Base-by-base conservation (phyloP, 352 stramenopile species). In the Globisporangium nodosum region DNA sequence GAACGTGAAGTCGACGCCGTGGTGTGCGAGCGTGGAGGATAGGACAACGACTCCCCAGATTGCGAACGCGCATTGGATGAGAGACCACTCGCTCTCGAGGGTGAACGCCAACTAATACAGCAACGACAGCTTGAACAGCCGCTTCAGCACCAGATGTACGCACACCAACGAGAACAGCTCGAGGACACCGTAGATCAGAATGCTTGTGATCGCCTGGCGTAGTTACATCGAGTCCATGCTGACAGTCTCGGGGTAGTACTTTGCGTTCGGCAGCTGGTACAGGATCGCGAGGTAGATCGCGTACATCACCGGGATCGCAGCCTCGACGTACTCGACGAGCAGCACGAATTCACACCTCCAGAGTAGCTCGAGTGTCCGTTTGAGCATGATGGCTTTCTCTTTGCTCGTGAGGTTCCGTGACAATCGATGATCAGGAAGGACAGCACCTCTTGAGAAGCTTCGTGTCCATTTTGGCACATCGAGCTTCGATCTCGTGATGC, bases 291-390 rank as follows among this genome's bases (percentile, higher is more conserved):
- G 20, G 12, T 58, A 63, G 2, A 52, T 8, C 0, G 40, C 30
- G 40, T 52, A 58, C 13, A 63, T 4, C 21, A 56, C n/a, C 16
- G 57, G 57, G 21, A 63, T 50, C 8, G 27, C 49, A 3, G 24
- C 37, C 13, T 62, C 56, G n/a, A 61, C 35, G 46, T 55, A 61
- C 31, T 61, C 54, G 15, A 64, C 52, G 13, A 64, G 46, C 5
- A 64, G 39, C 21, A 59, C 4, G 8, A 49, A 27, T 27, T 62
- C 56, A 21, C 47, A 56, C n/a, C 11, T 1, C 47, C 40, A 56
- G 11, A 62, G 8, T 13, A 62, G 47, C 33, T 48, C 20, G 16
- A 56, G 47, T 1, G 33, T 47, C 5, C 47, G 43, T 11, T 40
- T 35, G 9, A 59, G 24, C 37, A 50, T 0, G 7, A 20, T 7